Evolutionary conservation across 1,284 basidiomycete genomes (phyloP), one percentile per base, ranked within the genome.

Genomic region (Papiliotrema terrestris): DNA sequence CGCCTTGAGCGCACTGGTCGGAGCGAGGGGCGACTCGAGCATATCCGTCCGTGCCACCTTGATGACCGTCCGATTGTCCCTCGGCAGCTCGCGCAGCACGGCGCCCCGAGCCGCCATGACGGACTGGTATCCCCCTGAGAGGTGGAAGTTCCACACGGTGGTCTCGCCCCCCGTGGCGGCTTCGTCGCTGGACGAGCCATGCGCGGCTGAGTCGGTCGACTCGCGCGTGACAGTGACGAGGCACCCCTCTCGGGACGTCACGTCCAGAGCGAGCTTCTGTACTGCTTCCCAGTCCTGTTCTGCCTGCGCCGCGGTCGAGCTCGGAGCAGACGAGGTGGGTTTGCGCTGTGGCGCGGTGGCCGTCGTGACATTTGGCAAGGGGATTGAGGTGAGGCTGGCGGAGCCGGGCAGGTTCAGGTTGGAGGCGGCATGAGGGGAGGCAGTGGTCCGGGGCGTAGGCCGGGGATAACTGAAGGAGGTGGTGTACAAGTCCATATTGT

Each of bases 41-140:
- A 98, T 88, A 72, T 98, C 94, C 32, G 89, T 89, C 61, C 93
- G 87, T 23, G 91, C 84, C 36, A 96, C 90, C 72, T 89, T 91
- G 80, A 98, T 89, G 52, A 86, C 82, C 29, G 87, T 83, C 55
- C 88, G 88, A 72, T 88, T 89, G 86, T 91, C 75, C 51, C 92
- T 84, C 3, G 93, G 93, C 67, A 87, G 87, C 66, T 94, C 90
- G 63, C 94, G 89, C 58, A 96, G 76, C 57, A 97, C 85, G 80
- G 88, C 84, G 19, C 91, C 92, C 49, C 92, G 83, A 47, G 93
- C 88, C 53, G 86, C 81, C 86, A 96, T 89, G 63, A 97, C 95
- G 74, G 94, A 89, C 70, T 90, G 89, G 78, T 93, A 93, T 25
- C 86, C 83, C 46, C 94, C 94, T 57, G 88, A 90, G 62, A 97